phyloP scores from a whole-genome alignment of 805 yeast species.

The Starmera quercuum region DNA sequence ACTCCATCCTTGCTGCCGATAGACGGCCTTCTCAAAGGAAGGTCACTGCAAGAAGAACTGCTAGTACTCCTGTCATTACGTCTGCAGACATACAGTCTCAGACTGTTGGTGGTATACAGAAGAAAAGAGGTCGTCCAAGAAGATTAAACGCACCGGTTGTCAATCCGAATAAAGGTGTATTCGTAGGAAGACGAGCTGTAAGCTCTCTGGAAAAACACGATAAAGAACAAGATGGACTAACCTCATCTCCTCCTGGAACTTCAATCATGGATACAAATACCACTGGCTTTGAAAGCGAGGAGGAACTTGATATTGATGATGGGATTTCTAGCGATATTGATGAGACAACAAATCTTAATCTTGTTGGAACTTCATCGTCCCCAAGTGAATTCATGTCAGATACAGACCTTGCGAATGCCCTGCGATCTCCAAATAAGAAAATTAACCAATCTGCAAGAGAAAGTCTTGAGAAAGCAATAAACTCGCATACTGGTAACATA shows the following conservation, averaged over 20 bases:
- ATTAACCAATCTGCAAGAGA: constrained; percentile 15
- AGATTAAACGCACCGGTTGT: constrained; percentile 7
- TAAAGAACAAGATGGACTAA: neutral
- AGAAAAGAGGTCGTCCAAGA: constrained; percentile 21
- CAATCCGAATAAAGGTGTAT: constrained; percentile 18
- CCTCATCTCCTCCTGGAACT: constrained; percentile 4
- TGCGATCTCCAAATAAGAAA: constrained; percentile 21
- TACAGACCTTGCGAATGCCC: constrained; percentile 38
- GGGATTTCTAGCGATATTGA: constrained; percentile 30
- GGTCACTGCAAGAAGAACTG: constrained; percentile 15
- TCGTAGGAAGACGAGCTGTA: constrained; percentile 10
- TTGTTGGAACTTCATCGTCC: constrained; percentile 30
- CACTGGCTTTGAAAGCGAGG: constrained; percentile 7
- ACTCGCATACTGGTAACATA: constrained; percentile 8
- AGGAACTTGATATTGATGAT: constrained; percentile 23
- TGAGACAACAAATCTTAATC: neutral
- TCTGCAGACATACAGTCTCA: neutral
- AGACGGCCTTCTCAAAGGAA: constrained; percentile 9
- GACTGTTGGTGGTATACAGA: constrained; percentile 4
- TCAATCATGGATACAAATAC: neutral
- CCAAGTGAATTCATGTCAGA: constrained; percentile 50
- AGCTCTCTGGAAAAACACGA: neutral
- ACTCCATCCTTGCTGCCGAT: constrained; percentile 6
- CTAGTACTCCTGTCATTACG: constrained; percentile 15
- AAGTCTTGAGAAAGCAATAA: constrained; percentile 15